These are phyloP conservation scores for Ganoderma boninense DNA, from an alignment of 1,284 basidiomycete genomes.

Conservation along the genomic window DNA sequence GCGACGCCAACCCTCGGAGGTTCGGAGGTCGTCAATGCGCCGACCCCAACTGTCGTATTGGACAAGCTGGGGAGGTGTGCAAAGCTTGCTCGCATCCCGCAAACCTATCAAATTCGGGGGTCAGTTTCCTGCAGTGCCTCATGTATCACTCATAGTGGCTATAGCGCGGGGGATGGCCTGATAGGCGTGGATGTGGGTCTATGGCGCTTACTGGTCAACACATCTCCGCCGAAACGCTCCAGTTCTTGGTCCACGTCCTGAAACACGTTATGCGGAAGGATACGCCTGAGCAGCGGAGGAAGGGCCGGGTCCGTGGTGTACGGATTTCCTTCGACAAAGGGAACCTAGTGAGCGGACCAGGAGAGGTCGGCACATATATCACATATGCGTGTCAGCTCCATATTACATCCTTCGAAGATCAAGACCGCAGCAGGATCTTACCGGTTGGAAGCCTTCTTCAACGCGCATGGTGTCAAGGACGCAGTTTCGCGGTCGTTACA, in stretches of 20 bases:
- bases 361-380: neutral
- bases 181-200: slow-evolving; percentile 3
- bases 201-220: slow-evolving; percentile 55
- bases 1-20: slow-evolving; percentile 75
- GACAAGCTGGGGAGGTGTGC: slow-evolving; percentile 57
- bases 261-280: slow-evolving; percentile 53
- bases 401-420: slow-evolving; percentile 1
- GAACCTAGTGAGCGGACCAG: slow-evolving; percentile 39
- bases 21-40: slow-evolving; percentile 69
- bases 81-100: slow-evolving; percentile 53
- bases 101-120: slow-evolving; percentile 48
- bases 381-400: neutral
- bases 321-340: slow-evolving; percentile 60
- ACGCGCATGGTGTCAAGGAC: slow-evolving; percentile 55
- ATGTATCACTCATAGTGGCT: neutral
- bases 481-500: neutral
- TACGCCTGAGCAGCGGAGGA: slow-evolving; percentile 61
- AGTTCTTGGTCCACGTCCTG: slow-evolving; percentile 62
- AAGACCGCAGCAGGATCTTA: slow-evolving; percentile 36
- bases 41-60: slow-evolving; percentile 79
- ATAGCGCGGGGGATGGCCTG: neutral
- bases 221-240: slow-evolving; percentile 60
- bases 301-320: slow-evolving; percentile 68
- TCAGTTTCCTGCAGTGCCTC: slow-evolving; percentile 9
- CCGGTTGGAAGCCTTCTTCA: slow-evolving; percentile 73